Evolutionary conservation across 2,329 filamentous ascomycete genomes (phyloP), one percentile per base, ranked within the genome.

Genomic region (Metarhizium sp.): DNA sequence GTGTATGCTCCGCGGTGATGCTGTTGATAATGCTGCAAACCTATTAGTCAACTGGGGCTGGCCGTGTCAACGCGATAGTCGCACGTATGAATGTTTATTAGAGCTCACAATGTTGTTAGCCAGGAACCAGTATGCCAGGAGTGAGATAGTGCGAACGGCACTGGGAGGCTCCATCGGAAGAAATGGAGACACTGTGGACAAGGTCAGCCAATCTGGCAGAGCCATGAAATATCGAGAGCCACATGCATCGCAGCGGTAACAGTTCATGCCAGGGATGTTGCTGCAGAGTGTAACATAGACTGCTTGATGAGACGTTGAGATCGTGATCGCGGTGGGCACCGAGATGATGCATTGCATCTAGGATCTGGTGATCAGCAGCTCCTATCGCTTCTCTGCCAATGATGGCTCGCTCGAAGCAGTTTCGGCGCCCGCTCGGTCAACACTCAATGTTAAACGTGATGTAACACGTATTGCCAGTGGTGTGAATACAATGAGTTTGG

Each of bases 91-190:
- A 34, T 34, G 32, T 11, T 25, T 25, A 25, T 25, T 25, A 4
- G 3, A 25, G 25, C 13, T 25, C n/a, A 46, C n/a, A 29, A 29
- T 5, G n/a, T 4, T 25, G 43, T 46, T 25, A 14, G 43, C 43
- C 43, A 46, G 43, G 43, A 25, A 25, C 25, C 25, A 25, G 25
- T 25, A 25, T 25, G 25, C 25, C 25, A 25, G 25, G 25, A n/a
- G 7, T 11, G 6, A 14, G 6, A 48, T 30, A 48, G 45, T 48
- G 45, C 45, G 45, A 48, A 48, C 20, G 30, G 45, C 45, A 48
- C 45, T 48, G 45, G 25, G 45, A 48, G 45, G n/a, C 11, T 55
- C 47, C 53, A 30, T 40, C 50, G 40, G 29, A 47, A 51, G 53
- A 51, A 47, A 20, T 51, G 40, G 48, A 45, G 36, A 45, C 11